phyloP scores from a whole-genome alignment of 176 grass and related monocot species.

The Phoenix dactylifera region DNA sequence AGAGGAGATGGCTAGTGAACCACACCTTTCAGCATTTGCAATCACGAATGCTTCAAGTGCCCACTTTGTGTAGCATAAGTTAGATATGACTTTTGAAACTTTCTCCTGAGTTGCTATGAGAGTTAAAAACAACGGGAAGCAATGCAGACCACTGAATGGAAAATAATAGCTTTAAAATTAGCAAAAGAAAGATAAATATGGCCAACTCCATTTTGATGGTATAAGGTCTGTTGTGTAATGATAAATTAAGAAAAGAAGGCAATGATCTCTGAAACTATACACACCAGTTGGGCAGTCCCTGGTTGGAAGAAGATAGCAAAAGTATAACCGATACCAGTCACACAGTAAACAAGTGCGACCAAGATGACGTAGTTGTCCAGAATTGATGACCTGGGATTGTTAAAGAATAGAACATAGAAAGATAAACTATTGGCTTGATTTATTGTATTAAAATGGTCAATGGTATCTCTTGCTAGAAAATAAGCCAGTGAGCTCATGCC shows the following conservation, averaged over 20 bases:
- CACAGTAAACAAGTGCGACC: slow-evolving; percentile 67
- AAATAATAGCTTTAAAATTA: slow-evolving; percentile 5
- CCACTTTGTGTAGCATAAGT: slow-evolving; percentile 93
- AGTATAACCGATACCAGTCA: slow-evolving; percentile 76
- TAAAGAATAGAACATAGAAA: slow-evolving; percentile 97
- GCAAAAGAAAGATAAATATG: background rate
- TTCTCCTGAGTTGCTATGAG: slow-evolving; percentile 64
- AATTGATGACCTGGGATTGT: slow-evolving; percentile 80
- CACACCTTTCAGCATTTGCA: slow-evolving; percentile 52
- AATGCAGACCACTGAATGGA: slow-evolving; percentile 71
- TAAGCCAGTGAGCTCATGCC: slow-evolving; percentile 86
- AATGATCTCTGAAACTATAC: background rate
- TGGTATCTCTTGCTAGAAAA: slow-evolving; percentile 71
- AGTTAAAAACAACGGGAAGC: slow-evolving; percentile 64
- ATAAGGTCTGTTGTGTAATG: no score
- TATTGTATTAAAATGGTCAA: slow-evolving; percentile 82
- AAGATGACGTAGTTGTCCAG: slow-evolving; percentile 68
- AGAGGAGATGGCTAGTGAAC: background rate
- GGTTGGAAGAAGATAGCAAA: slow-evolving; percentile 89
- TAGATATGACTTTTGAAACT: slow-evolving; percentile 29
- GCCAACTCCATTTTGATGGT: no score
- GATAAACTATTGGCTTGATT: slow-evolving; percentile 78
- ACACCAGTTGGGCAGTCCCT: slow-evolving; percentile 70
- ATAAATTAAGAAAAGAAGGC: background rate
- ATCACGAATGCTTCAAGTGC: slow-evolving; percentile 78